phyloP scores from a whole-genome alignment of 2,329 filamentous ascomycete species.

The Talaromyces atroroseus region DNA sequence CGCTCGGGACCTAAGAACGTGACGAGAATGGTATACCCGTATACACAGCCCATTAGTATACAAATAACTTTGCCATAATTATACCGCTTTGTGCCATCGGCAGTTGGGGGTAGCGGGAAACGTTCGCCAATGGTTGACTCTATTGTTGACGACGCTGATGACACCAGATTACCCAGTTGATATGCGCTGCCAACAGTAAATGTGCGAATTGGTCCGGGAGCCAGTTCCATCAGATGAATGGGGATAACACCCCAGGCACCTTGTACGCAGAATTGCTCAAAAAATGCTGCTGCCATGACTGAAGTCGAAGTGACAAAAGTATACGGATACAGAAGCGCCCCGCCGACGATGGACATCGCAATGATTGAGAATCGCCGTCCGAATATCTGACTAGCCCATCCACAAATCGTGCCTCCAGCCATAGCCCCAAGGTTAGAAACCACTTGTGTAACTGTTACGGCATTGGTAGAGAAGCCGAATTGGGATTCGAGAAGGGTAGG shows the following conservation, averaged over 20 bases:
- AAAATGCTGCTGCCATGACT: constrained; percentile 76
- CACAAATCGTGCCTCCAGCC: constrained; percentile 60
- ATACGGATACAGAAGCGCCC: constrained; percentile 78
- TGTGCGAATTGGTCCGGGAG: constrained; percentile 55
- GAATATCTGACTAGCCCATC: constrained; percentile 63
- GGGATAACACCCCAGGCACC: constrained; percentile 73
- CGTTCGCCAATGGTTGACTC: constrained; percentile 68
- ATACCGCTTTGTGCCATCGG: constrained; percentile 50
- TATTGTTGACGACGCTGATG: constrained; percentile 63
- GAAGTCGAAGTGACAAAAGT: constrained; percentile 59
- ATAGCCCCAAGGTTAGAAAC: constrained; percentile 68
- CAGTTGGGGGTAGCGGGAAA: constrained; percentile 61
- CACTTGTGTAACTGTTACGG: constrained; percentile 65
- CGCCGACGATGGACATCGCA: constrained; percentile 58
- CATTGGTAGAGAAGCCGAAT: constrained; percentile 50
- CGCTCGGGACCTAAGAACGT: constrained; percentile 46
- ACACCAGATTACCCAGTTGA: constrained; percentile 59
- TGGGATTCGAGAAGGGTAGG: constrained; percentile 57
- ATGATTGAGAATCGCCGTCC: constrained; percentile 66
- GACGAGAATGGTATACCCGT: constrained; percentile 52
- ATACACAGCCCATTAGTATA: constrained; percentile 88
- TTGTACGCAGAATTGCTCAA: constrained; percentile 74
- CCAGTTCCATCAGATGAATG: constrained; percentile 61
- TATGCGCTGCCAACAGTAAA: constrained; percentile 60
- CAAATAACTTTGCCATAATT: constrained; percentile 80